Base-by-base conservation (phyloP, 1,284 basidiomycete species). In the Anthracocystis setariae region DNA sequence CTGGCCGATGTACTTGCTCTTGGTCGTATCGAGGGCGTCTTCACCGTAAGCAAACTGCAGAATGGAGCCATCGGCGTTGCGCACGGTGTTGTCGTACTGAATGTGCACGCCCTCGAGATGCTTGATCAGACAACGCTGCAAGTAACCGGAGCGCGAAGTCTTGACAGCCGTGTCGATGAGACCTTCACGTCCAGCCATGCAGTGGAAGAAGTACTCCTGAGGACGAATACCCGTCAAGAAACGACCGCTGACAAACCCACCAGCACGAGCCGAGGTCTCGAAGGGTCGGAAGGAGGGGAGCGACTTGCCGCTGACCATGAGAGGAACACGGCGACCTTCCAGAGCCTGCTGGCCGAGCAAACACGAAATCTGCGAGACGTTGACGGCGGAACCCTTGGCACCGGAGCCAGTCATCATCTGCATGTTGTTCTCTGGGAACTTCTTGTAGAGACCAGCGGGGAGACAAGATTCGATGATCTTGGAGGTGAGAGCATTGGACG, bases 191-290 rank as follows among this genome's bases (percentile, higher is more conserved):
- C 96, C 96, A 62, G 96, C 94, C 96, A 99, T 99, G 84, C 96
- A 98, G 85, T 98, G 96, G 88, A 99, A 99, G 86, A 97, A 99
- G 86, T 97, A 99, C 84, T 99, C 96, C 83, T 99, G 96, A 0
- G 96, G 96, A 70, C 92, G 92, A 82, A 99, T 91, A 63, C 96
- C 96, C 18, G 96, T 98, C 86, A 99, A 88, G 88, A 99, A 99
- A 50, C 96, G 93, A 83, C 94, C 96, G n/a, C 92, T 93, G 48
- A 99, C 92, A 84, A 96, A 99, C n/a, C 96, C 96, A 84, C 96
- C 96, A 17, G 96, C 95, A 67, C 97, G 92, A 1, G 95, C 93
- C 58, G 90, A 91, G 5, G 96, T 98, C 84, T 98, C 96, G 84
- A 98, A 98, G 0, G 95, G 87, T 82, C 92, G 92, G 89, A 98